Evolutionary conservation across 768 basidiomycete species (phyloP), one percentile per base, ranked within the genome.

Genomic region (Cyathus striatus): DNA sequence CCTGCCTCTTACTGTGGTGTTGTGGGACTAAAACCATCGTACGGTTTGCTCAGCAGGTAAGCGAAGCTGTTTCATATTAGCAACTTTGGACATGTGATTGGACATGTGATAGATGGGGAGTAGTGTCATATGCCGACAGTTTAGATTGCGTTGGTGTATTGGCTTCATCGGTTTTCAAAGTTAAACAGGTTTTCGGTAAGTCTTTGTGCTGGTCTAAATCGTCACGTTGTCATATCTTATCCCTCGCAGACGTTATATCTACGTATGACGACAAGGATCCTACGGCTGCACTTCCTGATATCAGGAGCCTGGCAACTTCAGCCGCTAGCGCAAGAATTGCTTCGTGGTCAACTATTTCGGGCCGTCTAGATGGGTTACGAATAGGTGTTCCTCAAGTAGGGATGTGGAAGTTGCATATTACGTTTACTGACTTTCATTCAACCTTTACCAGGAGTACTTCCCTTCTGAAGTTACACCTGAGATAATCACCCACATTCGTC

Each of bases 1-100:
- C 96, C 96, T 0, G 96, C 96, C 0, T 83, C 92, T 2, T 97
- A 97, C 55, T 96, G 91, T 51, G 91, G 93, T 4, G 70, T 96
- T 1, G 81, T 89, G 2, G 96, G 96, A 0, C 63, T 97, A 34
- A 99, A 99, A 56, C 95, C 95, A 0, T 94, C 93, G 0, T 97
- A 97, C 53, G 95, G 95, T 3, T 68, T 97, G 30, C 64, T 97
- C 23, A 92, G 90, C 54, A 75, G 91, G 89, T 90, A 41, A 42
- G 68, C 58, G n/a, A 7, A 40, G 17, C 23, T 33, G 12, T 6
- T 30, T 32, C 25, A 33, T 43, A 20, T 40, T n/a, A 22, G 20
- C 32, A 24, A 24, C 40, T 40, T 40, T 18, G 12, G 39, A 42
- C 24, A 41, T 25, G 6, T 21, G 35, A 32, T 18, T 20, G n/a